These are phyloP conservation scores for Tremella mesenterica DNA, from an alignment of 768 basidiomycete genomes.

Conservation along the genomic window DNA sequence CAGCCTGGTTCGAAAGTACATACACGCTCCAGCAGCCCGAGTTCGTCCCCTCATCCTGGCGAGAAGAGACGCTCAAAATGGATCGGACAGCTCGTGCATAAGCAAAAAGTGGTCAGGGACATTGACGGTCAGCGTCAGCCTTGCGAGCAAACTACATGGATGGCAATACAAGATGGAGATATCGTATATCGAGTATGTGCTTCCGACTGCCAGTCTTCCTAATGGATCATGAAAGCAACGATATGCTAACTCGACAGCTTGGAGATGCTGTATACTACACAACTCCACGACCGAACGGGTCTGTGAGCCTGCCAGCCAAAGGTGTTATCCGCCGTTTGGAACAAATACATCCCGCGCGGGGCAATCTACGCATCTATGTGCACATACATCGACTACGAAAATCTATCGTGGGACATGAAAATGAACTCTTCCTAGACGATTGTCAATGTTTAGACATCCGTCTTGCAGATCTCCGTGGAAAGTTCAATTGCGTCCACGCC, in stretches of 20 bases:
- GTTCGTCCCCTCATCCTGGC: no score
- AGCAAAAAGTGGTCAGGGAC: no score
- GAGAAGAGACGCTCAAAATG: no score
- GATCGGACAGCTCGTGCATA: no score
- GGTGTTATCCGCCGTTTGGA: background rate
- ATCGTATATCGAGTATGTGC: no score
- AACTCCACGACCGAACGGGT: background rate
- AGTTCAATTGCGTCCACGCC: background rate
- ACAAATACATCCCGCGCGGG: background rate
- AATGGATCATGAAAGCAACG: no score
- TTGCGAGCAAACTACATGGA: no score
- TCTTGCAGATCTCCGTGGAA: background rate
- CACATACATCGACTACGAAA: conserved; percentile 10
- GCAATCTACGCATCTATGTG: background rate
- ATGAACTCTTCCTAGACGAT: conserved; percentile 13
- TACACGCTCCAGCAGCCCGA: no score
- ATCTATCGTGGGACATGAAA: background rate
- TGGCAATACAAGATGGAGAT: no score
- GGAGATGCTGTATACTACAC: background rate
- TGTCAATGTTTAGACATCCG: conserved; percentile 12
- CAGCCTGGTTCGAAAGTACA: no score
- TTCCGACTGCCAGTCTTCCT: no score
- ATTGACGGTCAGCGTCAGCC: no score
- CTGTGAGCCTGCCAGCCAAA: background rate
- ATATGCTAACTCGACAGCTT: conserved; percentile 4